A percentile compares a stretch with the other conserved stretches of the same genome.
Conservation (phyloP, 129 eudicot species). For the Artemisia argyi region DNA sequence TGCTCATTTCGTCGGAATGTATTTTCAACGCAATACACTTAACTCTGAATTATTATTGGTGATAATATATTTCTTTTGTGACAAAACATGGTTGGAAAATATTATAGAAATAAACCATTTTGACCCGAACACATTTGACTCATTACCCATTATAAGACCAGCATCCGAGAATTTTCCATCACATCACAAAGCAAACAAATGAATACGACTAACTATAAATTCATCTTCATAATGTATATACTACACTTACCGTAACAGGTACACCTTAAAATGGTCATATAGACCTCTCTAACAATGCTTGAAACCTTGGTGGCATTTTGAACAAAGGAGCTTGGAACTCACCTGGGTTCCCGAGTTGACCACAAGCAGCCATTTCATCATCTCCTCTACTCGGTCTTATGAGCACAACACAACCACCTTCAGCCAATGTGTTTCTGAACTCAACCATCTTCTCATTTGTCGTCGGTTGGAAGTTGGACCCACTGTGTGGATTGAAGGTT, state of each 20-base stretch:
- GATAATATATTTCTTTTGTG: too few species aligned
- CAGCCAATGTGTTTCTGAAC: conserved; percentile 69
- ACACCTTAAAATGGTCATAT: conserved; percentile 15
- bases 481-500: conserved; percentile 83
- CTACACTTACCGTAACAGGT: not conserved
- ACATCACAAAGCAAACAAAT: too few species aligned
- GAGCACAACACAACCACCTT: conserved; percentile 68
- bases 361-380: conserved; percentile 97
- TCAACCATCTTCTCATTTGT: conserved; percentile 69
- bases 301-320: conserved; percentile 77
- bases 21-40: too few species aligned
- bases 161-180: too few species aligned
- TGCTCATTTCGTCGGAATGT: too few species aligned
- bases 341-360: conserved; percentile 87
- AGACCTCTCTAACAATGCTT: conserved; percentile 42
- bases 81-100: too few species aligned
- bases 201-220: too few species aligned
- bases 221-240: too few species aligned
- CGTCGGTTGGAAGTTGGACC: conserved; percentile 75
- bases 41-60: too few species aligned
- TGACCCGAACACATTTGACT: too few species aligned
- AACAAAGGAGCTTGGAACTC: conserved; percentile 84
- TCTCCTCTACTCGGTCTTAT: conserved; percentile 84
- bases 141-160: too few species aligned
- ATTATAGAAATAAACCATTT: too few species aligned